Conservation (phyloP, 441 rosid species). For the Erodium moschatum region DNA sequence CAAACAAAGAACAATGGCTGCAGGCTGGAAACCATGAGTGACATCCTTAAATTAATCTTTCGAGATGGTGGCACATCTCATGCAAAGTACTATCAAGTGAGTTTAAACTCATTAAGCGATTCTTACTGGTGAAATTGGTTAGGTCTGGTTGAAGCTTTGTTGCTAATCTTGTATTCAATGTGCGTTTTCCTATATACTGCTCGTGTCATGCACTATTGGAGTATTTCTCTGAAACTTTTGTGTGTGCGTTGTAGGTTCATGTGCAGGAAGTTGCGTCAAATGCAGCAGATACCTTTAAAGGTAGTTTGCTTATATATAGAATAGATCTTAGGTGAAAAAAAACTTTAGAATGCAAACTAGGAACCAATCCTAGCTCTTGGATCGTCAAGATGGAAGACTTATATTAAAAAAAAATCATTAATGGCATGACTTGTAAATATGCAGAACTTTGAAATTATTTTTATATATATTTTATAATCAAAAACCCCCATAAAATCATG, state of each 20-base stretch:
- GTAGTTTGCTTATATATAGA: slow-evolving; percentile 25
- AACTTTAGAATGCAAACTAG: too few species aligned
- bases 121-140: neutral
- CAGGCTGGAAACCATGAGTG: slow-evolving; percentile 68
- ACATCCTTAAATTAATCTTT: slow-evolving; percentile 65
- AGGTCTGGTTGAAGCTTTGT: neutral
- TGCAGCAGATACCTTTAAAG: slow-evolving; percentile 51
- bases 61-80: slow-evolving; percentile 51
- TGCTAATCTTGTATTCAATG: neutral
- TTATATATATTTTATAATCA: too few species aligned
- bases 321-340: too few species aligned
- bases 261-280: slow-evolving; percentile 58
- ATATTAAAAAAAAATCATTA: too few species aligned
- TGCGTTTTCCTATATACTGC: neutral
- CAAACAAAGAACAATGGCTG: slow-evolving; percentile 38
- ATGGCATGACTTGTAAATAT: too few species aligned
- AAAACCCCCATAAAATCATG: too few species aligned
- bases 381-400: too few species aligned
- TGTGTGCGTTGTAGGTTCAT: slow-evolving; percentile 57
- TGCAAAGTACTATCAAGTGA: slow-evolving; percentile 74
- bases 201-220: neutral
- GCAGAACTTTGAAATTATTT: too few species aligned
- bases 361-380: too few species aligned
- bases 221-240: slow-evolving; percentile 16
- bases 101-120: slow-evolving; percentile 16